phyloP scores from a whole-genome alignment of 345 rosid species.

The Clausena lansium region DNA sequence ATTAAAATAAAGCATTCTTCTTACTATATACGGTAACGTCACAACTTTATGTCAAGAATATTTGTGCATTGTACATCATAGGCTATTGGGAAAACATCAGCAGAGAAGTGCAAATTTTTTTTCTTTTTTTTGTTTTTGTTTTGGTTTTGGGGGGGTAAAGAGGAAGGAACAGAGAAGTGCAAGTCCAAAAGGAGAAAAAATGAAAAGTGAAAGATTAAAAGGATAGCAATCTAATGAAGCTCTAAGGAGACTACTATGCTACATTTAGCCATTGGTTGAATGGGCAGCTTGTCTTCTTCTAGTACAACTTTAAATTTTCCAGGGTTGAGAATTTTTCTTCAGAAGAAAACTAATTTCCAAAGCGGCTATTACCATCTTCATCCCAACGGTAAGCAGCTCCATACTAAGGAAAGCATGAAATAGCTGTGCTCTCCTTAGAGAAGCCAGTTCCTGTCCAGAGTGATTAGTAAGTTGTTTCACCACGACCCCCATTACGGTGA shows the following conservation, averaged over 20 bases:
- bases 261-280: neutral
- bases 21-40: neutral
- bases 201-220: neutral
- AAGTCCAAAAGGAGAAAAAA: neutral
- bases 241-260: neutral
- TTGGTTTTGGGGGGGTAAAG: no score
- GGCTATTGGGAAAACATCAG: neutral
- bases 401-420: neutral
- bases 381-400: neutral
- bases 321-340: neutral
- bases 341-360: neutral
- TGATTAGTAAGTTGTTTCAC: neutral
- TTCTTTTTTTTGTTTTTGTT: no score
- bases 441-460: neutral
- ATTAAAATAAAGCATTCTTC: neutral
- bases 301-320: conserved; percentile 1
- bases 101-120: neutral
- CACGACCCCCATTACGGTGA: neutral
- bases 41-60: neutral
- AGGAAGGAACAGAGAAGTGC: neutral
- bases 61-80: neutral
- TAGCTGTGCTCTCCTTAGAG: neutral
- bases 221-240: neutral
- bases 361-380: neutral
- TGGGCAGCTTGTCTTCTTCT: neutral